Evolutionary conservation across 1,284 basidiomycete species (phyloP).

Genomic region (Phaffia rhodozyma): DNA sequence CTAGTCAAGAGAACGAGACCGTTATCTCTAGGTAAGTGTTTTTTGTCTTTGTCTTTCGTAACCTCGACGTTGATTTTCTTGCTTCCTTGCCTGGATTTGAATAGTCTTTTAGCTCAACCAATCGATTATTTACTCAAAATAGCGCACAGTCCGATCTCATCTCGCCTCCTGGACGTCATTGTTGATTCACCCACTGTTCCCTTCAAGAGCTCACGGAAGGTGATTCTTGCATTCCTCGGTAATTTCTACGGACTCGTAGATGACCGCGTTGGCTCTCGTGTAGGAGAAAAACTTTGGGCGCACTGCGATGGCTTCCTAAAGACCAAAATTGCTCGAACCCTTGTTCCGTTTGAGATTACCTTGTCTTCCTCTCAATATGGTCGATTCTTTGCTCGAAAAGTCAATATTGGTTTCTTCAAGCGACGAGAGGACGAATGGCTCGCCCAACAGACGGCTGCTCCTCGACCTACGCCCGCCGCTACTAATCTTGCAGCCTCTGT

Average conservation of each 20-base stretch:
- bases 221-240: constrained; percentile 50
- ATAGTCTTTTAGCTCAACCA: constrained; percentile 43
- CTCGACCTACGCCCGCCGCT: background rate
- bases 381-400: constrained; percentile 66
- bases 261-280: constrained; percentile 74
- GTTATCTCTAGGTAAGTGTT: constrained; percentile 53
- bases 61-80: background rate
- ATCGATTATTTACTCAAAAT: constrained; percentile 52
- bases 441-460: constrained; percentile 36
- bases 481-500: constrained; percentile 3
- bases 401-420: constrained; percentile 66
- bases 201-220: constrained; percentile 52
- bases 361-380: constrained; percentile 69
- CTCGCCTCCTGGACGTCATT: constrained; percentile 66
- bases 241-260: constrained; percentile 61
- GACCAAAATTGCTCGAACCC: constrained; percentile 73
- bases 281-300: constrained; percentile 76
- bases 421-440: constrained; percentile 74
- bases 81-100: background rate
- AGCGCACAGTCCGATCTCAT: constrained; percentile 59
- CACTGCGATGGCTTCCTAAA: constrained; percentile 79
- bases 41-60: background rate
- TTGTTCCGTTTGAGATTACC: constrained; percentile 55
- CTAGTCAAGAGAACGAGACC: constrained; percentile 50
- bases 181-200: constrained; percentile 57